Conservation (phyloP, 371 early-diverging fungal species). For the Mucor velutinosus region DNA sequence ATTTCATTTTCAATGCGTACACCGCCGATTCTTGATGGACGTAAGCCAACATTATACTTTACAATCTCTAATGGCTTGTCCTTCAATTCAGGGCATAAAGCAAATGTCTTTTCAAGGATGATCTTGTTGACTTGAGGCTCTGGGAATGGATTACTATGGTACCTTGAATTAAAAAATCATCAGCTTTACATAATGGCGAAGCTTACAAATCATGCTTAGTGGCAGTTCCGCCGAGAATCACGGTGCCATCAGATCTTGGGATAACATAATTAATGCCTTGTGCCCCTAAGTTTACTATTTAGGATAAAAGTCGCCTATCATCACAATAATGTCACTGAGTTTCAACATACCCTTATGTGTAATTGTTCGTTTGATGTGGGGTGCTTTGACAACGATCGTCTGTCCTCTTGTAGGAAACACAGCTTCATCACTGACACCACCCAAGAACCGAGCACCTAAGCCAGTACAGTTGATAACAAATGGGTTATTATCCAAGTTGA, state of each 20-base stretch:
- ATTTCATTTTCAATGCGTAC: slow-evolving; percentile 69
- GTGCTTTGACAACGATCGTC: slow-evolving; percentile 63
- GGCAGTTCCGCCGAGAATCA: slow-evolving; percentile 78
- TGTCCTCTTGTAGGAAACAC: slow-evolving; percentile 79
- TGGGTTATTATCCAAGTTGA: slow-evolving; percentile 14
- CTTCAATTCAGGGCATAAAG: slow-evolving; percentile 36
- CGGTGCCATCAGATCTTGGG: slow-evolving; percentile 76
- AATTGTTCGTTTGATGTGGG: slow-evolving; percentile 59
- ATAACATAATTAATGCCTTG: slow-evolving; percentile 71
- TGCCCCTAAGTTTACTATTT: not conserved
- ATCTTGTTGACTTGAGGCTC: slow-evolving; percentile 22
- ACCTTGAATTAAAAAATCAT: not conserved
- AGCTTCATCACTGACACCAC: slow-evolving; percentile 68
- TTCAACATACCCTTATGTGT: slow-evolving; percentile 40
- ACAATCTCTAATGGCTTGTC: slow-evolving; percentile 56
- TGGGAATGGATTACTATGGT: slow-evolving; percentile 29
- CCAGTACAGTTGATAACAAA: slow-evolving; percentile 82
- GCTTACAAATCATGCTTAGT: slow-evolving; percentile 65
- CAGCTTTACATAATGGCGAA: not conserved
- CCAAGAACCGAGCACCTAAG: slow-evolving; percentile 60
- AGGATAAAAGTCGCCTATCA: slow-evolving; percentile 1
- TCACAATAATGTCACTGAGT: not conserved
- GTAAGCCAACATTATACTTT: slow-evolving; percentile 65
- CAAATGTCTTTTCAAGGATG: slow-evolving; percentile 21
- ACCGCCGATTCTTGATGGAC: slow-evolving; percentile 71